phyloP scores from a whole-genome alignment of 371 early-diverging fungal species.

The Mortierella sp. region DNA sequence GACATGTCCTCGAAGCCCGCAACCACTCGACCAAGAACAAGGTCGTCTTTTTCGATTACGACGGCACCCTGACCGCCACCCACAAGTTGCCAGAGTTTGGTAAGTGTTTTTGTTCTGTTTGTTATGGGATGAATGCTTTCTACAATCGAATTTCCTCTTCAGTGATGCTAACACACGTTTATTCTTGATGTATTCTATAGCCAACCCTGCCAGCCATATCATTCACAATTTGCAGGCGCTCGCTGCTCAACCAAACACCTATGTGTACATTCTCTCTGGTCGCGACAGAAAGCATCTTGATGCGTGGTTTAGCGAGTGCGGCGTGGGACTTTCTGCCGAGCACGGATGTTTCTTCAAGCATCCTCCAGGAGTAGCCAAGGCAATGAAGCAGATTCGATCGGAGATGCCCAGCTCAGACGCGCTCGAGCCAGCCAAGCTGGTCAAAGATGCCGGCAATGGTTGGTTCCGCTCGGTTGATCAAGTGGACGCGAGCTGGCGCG shows the following conservation, averaged over 20 bases:
- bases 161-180: background rate
- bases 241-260: constrained; percentile 82
- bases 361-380: constrained; percentile 66
- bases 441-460: constrained; percentile 64
- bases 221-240: constrained; percentile 78
- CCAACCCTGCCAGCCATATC: constrained; percentile 80
- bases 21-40: constrained; percentile 64
- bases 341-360: constrained; percentile 96
- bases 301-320: constrained; percentile 88
- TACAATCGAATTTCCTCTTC: background rate
- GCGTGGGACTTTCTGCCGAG: constrained; percentile 93
- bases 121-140: background rate
- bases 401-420: constrained; percentile 41
- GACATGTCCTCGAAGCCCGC: constrained; percentile 59
- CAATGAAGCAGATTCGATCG: constrained; percentile 41
- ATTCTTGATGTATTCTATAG: constrained; percentile 4
- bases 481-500: constrained; percentile 90
- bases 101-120: constrained; percentile 16
- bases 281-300: constrained; percentile 88
- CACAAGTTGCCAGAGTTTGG: constrained; percentile 93
- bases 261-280: constrained; percentile 94
- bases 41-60: constrained; percentile 94
- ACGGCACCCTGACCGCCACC: constrained; percentile 91
- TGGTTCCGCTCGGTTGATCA: constrained; percentile 89
- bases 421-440: constrained; percentile 49